Evolutionary conservation across 768 basidiomycete species (phyloP).

Genomic region (Dioszegia aurantiaca): DNA sequence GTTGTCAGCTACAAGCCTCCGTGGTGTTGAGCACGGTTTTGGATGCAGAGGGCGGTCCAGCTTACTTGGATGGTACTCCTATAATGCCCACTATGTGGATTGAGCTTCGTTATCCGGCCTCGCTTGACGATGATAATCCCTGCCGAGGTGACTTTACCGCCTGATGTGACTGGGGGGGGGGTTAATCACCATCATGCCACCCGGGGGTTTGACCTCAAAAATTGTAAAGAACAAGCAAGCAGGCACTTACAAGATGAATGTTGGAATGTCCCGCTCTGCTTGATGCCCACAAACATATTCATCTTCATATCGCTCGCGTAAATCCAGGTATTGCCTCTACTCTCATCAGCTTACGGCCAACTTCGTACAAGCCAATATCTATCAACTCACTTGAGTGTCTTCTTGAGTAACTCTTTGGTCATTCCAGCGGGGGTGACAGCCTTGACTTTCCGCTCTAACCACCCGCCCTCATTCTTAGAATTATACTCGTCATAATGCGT

Average conservation of each 20-base stretch:
- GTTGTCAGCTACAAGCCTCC: conserved; percentile 1
- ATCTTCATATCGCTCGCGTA: conserved; percentile 61
- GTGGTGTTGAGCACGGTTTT: not conserved
- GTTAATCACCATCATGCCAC: no score
- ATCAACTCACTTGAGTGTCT: conserved; percentile 57
- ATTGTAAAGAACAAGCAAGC: no score
- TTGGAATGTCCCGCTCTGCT: conserved; percentile 64
- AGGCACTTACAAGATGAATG: conserved; percentile 59
- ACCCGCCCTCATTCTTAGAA: conserved; percentile 29
- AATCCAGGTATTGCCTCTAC: conserved; percentile 64
- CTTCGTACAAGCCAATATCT: no score
- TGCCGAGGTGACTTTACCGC: conserved; percentile 63
- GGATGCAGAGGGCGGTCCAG: not conserved
- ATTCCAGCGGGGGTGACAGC: conserved; percentile 60
- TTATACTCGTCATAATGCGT: conserved; percentile 41
- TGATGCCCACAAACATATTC: conserved; percentile 68
- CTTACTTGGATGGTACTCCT: conserved; percentile 61
- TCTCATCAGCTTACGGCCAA: conserved; percentile 21
- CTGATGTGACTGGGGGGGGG: conserved; percentile 28
- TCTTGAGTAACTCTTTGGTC: conserved; percentile 60
- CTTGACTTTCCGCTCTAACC: conserved; percentile 54
- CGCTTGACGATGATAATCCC: conserved; percentile 66
- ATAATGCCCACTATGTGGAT: conserved; percentile 69
- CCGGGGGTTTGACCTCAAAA: no score
- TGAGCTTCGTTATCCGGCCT: conserved; percentile 62